Conservation (phyloP, 1,284 basidiomycete species). For the Cutaneotrichosporon mucoides region DNA sequence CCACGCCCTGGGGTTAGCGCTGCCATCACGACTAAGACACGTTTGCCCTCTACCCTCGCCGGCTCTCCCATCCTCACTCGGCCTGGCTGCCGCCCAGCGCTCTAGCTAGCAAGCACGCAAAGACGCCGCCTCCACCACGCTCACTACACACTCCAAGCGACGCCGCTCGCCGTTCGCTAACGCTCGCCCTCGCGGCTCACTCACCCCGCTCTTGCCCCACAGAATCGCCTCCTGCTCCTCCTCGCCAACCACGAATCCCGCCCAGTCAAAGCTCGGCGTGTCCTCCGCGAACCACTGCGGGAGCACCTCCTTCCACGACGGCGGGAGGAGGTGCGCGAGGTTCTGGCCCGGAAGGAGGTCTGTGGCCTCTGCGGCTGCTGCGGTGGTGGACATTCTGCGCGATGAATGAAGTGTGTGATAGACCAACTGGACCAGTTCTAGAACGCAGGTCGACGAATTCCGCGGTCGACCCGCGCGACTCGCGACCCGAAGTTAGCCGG, state of each 20-base stretch:
- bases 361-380: constrained; percentile 6
- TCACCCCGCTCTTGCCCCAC: constrained; percentile 61
- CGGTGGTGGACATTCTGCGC: not conserved
- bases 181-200: constrained; percentile 13
- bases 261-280: constrained; percentile 94
- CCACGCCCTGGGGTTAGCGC: constrained; percentile 59
- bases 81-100: not conserved
- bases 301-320: constrained; percentile 82
- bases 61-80: not conserved
- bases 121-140: too few relatives aligned
- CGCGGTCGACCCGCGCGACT: too few relatives aligned
- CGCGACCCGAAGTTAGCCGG: not conserved
- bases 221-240: constrained; percentile 79
- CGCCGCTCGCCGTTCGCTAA: too few relatives aligned
- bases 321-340: constrained; percentile 68
- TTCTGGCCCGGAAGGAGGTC: constrained; percentile 37
- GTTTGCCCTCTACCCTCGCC: too few relatives aligned
- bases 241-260: constrained; percentile 95
- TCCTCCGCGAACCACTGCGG: constrained; percentile 86
- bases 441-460: too few relatives aligned
- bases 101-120: not conserved
- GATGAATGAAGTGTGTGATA: not conserved
- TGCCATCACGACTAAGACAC: too few relatives aligned
- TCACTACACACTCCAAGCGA: too few relatives aligned
- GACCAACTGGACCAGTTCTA: not conserved